Conservation (phyloP, 2,329 filamentous ascomycete species). For the Rhynchosporium graminicola region DNA sequence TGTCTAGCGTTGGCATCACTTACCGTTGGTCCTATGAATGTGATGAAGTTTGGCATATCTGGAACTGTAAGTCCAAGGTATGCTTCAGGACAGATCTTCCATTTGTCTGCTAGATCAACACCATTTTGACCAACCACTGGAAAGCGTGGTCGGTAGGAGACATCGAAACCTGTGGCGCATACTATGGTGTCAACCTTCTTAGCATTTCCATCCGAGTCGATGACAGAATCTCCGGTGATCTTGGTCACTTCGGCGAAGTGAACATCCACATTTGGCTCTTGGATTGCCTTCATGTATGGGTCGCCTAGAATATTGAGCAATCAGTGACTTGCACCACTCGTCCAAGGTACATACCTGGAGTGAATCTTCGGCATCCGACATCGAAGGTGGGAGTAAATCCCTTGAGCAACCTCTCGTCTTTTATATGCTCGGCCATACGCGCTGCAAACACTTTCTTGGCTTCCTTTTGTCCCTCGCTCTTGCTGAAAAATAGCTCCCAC, state of each 20-base stretch:
- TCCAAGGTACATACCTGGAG: slow-evolving; percentile 41
- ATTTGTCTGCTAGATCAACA: slow-evolving; percentile 33
- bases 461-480: slow-evolving; percentile 44
- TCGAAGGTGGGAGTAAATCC: slow-evolving; percentile 44
- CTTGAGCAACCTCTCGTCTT: slow-evolving; percentile 50
- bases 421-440: slow-evolving; percentile 53
- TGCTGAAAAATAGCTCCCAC: slow-evolving; percentile 49
- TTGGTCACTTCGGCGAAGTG: slow-evolving; percentile 49
- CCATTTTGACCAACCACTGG: slow-evolving; percentile 34
- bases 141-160: slow-evolving; percentile 36
- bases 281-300: slow-evolving; percentile 52
- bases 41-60: slow-evolving; percentile 36
- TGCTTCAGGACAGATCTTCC: slow-evolving; percentile 37
- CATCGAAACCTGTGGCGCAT: slow-evolving; percentile 42
- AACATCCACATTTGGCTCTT: slow-evolving; percentile 52
- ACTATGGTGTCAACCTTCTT: slow-evolving; percentile 43
- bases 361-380: slow-evolving; percentile 46
- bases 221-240: slow-evolving; percentile 48
- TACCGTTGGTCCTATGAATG: slow-evolving; percentile 34
- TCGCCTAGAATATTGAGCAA: slow-evolving; percentile 41
- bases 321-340: too few species aligned
- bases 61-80: slow-evolving; percentile 36
- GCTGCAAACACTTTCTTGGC: slow-evolving; percentile 43
- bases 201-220: slow-evolving; percentile 43
- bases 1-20: too few species aligned